phyloP scores from a whole-genome alignment of 2,329 filamentous ascomycete species.

The Chaetomium strumarium region DNA sequence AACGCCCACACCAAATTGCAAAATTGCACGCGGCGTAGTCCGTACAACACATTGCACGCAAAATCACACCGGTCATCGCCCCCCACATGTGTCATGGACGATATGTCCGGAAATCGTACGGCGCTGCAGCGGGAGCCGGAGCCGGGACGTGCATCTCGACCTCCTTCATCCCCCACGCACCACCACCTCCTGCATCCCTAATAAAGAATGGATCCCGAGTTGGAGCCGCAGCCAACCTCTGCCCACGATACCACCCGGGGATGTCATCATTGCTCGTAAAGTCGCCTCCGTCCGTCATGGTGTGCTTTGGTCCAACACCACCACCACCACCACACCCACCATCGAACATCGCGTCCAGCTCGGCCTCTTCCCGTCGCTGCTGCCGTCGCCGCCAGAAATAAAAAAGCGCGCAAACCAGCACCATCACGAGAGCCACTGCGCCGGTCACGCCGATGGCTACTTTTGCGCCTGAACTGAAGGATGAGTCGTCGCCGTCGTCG shows the following conservation, averaged over 20 bases:
- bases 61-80: not conserved
- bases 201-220: constrained; percentile 11
- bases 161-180: not conserved
- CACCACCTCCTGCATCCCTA: not conserved
- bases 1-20: too few relatives aligned
- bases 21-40: too few relatives aligned
- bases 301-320: constrained; percentile 9
- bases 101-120: constrained; percentile 18
- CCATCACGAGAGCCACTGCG: constrained; percentile 16
- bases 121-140: not conserved
- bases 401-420: constrained; percentile 20
- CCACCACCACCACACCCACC: not conserved
- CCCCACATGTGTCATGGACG: constrained; percentile 3
- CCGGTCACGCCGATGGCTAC: constrained; percentile 22
- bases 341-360: constrained; percentile 24
- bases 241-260: constrained; percentile 25
- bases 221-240: constrained; percentile 14
- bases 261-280: constrained; percentile 14
- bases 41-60: not conserved
- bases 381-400: constrained; percentile 20
- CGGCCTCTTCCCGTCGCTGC: constrained; percentile 18
- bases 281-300: constrained; percentile 6
- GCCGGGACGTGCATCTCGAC: constrained; percentile 3
- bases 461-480: constrained; percentile 14
- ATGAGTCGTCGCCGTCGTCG: not conserved